phyloP scores from a whole-genome alignment of 768 basidiomycete genomes.

The Auriculariales sp. region DNA sequence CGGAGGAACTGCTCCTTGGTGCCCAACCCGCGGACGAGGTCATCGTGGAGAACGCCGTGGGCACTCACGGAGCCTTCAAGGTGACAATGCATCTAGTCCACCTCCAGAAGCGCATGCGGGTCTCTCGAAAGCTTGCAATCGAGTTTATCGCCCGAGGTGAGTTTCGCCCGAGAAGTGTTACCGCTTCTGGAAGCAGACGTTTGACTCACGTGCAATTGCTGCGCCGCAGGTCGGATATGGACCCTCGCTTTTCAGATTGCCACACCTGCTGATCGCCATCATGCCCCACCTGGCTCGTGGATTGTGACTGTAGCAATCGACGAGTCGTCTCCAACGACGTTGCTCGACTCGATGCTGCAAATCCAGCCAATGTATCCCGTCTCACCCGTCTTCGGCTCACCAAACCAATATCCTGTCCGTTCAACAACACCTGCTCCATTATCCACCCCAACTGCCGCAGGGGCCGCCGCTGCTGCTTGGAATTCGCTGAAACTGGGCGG shows the following conservation, averaged over 20 bases:
- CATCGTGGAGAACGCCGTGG: conserved; percentile 33
- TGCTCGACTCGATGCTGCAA: background rate
- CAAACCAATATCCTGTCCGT: no score
- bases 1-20: conserved; percentile 32
- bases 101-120: conserved; percentile 56
- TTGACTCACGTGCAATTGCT: background rate
- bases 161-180: conserved; percentile 2
- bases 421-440: background rate
- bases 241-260: conserved; percentile 24
- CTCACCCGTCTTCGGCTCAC: background rate
- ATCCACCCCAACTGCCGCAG: background rate
- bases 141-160: conserved; percentile 53
- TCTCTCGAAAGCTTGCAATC: conserved; percentile 34
- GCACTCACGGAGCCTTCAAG: conserved; percentile 5
- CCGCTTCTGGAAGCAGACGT: background rate
- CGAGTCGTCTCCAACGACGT: background rate
- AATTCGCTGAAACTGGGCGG: background rate
- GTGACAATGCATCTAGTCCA: conserved; percentile 31
- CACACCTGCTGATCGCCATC: background rate
- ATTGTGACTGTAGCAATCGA: background rate
- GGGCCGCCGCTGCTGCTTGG: no score
- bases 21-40: conserved; percentile 38
- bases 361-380: background rate
- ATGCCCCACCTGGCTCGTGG: background rate
- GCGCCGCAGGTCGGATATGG: conserved; percentile 39